A percentile compares a stretch with the other conserved stretches of the same genome.
Conservation (phyloP, 2,329 filamentous ascomycete species). For the Ophiostoma australiae region DNA sequence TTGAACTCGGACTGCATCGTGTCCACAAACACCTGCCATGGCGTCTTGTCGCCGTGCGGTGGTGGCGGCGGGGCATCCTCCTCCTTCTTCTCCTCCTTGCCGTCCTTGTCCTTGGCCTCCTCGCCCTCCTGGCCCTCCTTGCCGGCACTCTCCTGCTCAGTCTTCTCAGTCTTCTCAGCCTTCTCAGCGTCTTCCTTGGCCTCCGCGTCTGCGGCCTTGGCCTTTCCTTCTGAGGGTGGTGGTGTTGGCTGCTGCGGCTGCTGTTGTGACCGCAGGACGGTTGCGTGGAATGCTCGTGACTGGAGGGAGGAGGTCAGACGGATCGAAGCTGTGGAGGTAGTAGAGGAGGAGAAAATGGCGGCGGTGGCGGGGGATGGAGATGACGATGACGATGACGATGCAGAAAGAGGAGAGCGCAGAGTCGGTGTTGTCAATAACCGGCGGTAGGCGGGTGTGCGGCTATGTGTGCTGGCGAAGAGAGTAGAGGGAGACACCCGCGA, state of each 20-base stretch:
- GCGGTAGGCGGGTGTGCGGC: constrained; percentile 46
- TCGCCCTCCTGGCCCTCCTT: constrained; percentile 36
- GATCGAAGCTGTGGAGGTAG: constrained; percentile 41
- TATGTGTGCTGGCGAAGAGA: constrained; percentile 34
- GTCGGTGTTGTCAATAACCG: constrained; percentile 40
- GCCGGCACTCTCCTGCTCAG: constrained; percentile 30
- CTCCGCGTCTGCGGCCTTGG: constrained; percentile 36
- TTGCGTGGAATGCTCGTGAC: constrained; percentile 38
- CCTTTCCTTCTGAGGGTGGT: constrained; percentile 23
- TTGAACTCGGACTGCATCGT: constrained; percentile 94
- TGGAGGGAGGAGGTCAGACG: constrained; percentile 31
- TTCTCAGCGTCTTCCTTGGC: constrained; percentile 42
- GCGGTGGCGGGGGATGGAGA: constrained; percentile 29
- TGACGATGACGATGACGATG: constrained; percentile 29
- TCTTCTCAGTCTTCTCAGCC: not conserved
- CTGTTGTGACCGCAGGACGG: constrained; percentile 28
- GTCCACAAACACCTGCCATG: constrained; percentile 97
- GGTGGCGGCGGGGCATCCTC: constrained; percentile 76
- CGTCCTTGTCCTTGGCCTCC: constrained; percentile 45
- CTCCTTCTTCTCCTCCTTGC: constrained; percentile 44
- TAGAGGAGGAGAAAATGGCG: constrained; percentile 40
- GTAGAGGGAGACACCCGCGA: constrained; percentile 38
- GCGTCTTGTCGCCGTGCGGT: constrained; percentile 96
- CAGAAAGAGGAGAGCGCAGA: constrained; percentile 29
- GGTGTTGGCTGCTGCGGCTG: constrained; percentile 30